A percentile compares a stretch with the other conserved stretches of the same genome.
These are phyloP conservation scores for Daldinia sp. DNA, from an alignment of 2,329 filamentous ascomycete genomes.

Conservation along the genomic window DNA sequence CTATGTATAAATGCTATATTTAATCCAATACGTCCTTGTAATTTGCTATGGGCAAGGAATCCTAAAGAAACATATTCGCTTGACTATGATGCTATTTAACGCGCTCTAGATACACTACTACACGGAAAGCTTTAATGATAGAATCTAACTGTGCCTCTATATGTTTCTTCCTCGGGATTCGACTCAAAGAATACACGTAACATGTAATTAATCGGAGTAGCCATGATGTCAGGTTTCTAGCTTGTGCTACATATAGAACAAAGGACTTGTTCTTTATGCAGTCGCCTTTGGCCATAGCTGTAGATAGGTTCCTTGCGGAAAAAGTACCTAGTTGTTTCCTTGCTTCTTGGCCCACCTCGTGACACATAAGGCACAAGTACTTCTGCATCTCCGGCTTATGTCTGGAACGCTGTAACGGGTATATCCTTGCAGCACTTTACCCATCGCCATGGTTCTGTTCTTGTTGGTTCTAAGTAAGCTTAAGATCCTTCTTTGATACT, in stretches of 20 bases:
- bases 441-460: background rate
- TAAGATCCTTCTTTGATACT: background rate
- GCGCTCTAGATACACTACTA: background rate
- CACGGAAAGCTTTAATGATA: background rate
- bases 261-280: too few species aligned
- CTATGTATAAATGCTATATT: too few species aligned
- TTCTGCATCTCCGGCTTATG: background rate
- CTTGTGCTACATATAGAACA: too few species aligned
- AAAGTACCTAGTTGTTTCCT: too few species aligned
- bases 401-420: background rate
- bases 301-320: too few species aligned
- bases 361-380: too few species aligned
- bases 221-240: background rate
- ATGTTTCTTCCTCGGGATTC: background rate
- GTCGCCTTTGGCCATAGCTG: too few species aligned
- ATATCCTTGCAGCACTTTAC: background rate
- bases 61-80: background rate
- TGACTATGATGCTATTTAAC: background rate
- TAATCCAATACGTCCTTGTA: too few species aligned
- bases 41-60: background rate
- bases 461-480: background rate
- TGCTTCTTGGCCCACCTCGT: too few species aligned
- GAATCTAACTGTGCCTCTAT: background rate
- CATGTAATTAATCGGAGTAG: background rate
- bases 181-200: too few species aligned